phyloP scores from a whole-genome alignment of 768 basidiomycete species.

The Tephrocybe sp. region DNA sequence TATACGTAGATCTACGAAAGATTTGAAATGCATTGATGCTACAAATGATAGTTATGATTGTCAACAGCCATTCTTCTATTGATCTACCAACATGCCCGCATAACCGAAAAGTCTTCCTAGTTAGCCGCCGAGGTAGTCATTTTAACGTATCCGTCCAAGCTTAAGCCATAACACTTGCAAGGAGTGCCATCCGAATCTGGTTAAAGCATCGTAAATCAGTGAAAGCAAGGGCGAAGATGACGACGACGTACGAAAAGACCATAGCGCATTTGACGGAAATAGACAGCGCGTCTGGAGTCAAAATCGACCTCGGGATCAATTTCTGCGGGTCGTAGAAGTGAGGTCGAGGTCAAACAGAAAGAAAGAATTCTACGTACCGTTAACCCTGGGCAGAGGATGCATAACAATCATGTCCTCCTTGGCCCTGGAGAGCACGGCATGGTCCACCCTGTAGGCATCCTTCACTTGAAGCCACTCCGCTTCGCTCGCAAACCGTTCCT shows the following conservation, averaged over 20 bases:
- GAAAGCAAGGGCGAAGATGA: background rate
- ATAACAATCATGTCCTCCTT: slow-evolving; percentile 99
- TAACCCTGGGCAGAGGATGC: slow-evolving; percentile 96
- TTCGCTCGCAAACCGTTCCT: slow-evolving; percentile 83
- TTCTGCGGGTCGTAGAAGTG: slow-evolving; percentile 50
- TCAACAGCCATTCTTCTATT: too few species aligned
- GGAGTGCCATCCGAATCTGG: slow-evolving; percentile 79
- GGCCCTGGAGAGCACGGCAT: slow-evolving; percentile 87
- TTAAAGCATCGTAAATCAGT: background rate
- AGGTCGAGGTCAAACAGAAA: background rate
- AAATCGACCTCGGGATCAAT: slow-evolving; percentile 99
- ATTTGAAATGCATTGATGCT: too few species aligned
- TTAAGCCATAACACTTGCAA: slow-evolving; percentile 56
- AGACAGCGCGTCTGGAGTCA: slow-evolving; percentile 88
- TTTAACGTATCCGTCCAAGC: too few species aligned
- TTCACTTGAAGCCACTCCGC: slow-evolving; percentile 89
- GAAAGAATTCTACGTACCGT: slow-evolving; percentile 47
- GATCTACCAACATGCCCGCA: too few species aligned
- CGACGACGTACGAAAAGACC: slow-evolving; percentile 85
- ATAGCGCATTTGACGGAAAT: slow-evolving; percentile 98
- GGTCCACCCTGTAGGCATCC: slow-evolving; percentile 90
- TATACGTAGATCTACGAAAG: too few species aligned
- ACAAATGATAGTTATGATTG: too few species aligned
- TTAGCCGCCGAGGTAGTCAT: too few species aligned
- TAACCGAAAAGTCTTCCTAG: too few species aligned